Percentiles rank a stretch among this genome's conserved stretches.
These are phyloP conservation scores for Hypericum androsaemum DNA, from an alignment of 345 rosid genomes.

Conservation along the genomic window DNA sequence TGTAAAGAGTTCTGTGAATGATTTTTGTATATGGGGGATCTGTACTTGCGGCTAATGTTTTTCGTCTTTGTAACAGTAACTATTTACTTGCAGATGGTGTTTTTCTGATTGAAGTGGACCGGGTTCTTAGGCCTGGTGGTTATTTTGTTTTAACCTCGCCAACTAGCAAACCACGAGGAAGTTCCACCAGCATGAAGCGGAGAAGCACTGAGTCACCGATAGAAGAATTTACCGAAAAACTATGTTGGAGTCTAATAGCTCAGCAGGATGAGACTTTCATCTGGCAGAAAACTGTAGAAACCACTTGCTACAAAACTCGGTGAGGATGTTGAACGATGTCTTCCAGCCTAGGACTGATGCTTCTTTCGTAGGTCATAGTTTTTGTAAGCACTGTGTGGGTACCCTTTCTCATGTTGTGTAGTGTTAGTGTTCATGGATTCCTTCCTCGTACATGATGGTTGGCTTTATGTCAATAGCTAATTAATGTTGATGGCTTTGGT, in stretches of 20 bases:
- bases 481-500: slow-evolving; percentile 8
- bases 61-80: slow-evolving; percentile 14
- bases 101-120: slow-evolving; percentile 86
- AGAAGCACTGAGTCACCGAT: slow-evolving; percentile 41
- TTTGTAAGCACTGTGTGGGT: neutral
- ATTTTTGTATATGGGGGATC: neutral
- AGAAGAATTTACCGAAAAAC: slow-evolving; percentile 54
- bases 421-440: neutral
- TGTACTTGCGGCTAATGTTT: slow-evolving; percentile 3
- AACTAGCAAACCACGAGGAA: slow-evolving; percentile 47
- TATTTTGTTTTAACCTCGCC: slow-evolving; percentile 87
- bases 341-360: no score
- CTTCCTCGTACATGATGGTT: neutral
- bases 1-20: neutral
- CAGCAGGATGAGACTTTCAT: slow-evolving; percentile 94
- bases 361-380: no score
- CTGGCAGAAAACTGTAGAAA: slow-evolving; percentile 85
- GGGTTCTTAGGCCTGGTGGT: slow-evolving; percentile 91
- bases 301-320: slow-evolving; percentile 57
- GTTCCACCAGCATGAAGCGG: slow-evolving; percentile 37
- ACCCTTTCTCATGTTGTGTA: slow-evolving; percentile 3
- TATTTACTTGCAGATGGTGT: slow-evolving; percentile 54
- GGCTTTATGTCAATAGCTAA: neutral
- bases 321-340: slow-evolving; percentile 24
- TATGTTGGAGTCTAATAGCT: slow-evolving; percentile 80